Evolutionary conservation across 129 eudicot species (phyloP).

Genomic region (Saposhnikovia divaricata): DNA sequence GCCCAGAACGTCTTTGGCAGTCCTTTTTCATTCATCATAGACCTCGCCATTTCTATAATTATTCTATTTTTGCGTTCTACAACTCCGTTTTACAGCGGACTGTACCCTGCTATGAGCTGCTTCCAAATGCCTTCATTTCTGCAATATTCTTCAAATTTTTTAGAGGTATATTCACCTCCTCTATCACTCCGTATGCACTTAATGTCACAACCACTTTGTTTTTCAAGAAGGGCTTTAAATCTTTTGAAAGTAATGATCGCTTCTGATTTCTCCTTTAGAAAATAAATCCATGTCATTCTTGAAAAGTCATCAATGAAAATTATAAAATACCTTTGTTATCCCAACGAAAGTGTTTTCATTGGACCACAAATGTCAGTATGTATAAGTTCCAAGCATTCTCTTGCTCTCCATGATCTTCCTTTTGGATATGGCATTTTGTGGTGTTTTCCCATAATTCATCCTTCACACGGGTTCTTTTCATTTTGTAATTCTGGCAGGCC

Average conservation of each 20-base stretch:
- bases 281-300: no score
- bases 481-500: no score
- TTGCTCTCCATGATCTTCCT: not conserved
- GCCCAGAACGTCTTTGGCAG: not conserved
- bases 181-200: not conserved
- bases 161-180: conserved; percentile 10
- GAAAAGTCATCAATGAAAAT: no score
- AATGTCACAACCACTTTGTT: not conserved
- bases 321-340: conserved; percentile 2
- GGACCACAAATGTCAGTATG: not conserved
- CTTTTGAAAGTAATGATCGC: not conserved
- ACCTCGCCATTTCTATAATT: not conserved
- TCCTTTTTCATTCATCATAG: not conserved
- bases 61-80: conserved; percentile 8
- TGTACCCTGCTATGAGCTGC: conserved; percentile 3
- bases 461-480: no score
- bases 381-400: not conserved
- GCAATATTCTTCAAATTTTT: not conserved
- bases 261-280: no score
- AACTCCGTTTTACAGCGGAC: conserved; percentile 8
- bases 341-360: not conserved
- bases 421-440: not conserved
- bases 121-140: conserved; percentile 5
- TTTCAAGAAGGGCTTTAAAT: conserved; percentile 4
- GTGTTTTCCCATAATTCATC: not conserved